phyloP scores from a whole-genome alignment of 2,329 filamentous ascomycete species.

The Alternaria postmessia region DNA sequence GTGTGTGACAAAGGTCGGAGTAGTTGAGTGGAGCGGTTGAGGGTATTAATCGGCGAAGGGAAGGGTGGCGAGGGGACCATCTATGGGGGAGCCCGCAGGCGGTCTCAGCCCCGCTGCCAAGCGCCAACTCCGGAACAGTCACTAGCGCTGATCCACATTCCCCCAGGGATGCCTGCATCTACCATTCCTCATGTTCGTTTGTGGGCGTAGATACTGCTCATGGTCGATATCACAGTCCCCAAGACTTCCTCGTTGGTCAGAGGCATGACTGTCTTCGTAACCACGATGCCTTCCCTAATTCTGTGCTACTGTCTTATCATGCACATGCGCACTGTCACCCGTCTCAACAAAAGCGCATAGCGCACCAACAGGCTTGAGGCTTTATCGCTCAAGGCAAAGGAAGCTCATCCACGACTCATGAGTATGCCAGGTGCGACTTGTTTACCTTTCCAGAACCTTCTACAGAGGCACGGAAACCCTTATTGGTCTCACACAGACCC shows the following conservation, averaged over 20 bases:
- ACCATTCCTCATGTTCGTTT: neutral
- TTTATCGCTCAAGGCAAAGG: neutral
- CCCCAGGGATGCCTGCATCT: neutral
- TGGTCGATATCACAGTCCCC: neutral
- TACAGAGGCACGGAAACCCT: neutral
- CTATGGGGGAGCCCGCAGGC: constrained; percentile 4
- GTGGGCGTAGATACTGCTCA: neutral
- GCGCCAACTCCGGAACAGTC: constrained; percentile 5
- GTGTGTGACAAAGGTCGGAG: constrained; percentile 8
- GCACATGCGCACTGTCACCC: constrained; percentile 1
- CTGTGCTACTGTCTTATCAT: neutral
- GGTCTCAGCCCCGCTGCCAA: constrained; percentile 21
- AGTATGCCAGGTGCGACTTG: neutral
- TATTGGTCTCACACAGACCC: neutral
- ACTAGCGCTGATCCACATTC: neutral
- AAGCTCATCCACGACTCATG: neutral
- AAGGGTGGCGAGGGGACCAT: constrained; percentile 17
- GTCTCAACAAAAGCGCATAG: constrained; percentile 6
- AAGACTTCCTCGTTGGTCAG: neutral
- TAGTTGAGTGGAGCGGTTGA: constrained; percentile 3
- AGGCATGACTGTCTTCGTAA: neutral
- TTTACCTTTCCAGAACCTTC: neutral
- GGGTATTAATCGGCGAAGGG: constrained; percentile 16
- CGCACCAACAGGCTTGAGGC: constrained; percentile 1
- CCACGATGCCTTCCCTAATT: neutral